These are phyloP conservation scores for Orbilia quercus DNA, from an alignment of 2,329 filamentous ascomycete species.

Conservation along the genomic window DNA sequence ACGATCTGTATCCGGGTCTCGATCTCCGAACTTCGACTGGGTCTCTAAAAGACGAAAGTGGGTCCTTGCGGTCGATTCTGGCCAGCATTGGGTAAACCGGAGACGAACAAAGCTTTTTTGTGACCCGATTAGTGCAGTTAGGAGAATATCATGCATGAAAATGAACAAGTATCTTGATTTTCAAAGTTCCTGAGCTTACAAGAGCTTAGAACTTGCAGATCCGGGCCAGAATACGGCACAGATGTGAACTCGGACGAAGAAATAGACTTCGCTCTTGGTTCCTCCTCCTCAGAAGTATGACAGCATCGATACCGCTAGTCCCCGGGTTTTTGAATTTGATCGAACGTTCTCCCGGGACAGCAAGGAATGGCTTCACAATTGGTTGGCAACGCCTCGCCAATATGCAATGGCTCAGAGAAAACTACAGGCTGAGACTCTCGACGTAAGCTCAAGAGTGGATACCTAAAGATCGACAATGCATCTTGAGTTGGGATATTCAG, in stretches of 20 bases:
- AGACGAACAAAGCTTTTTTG: constrained; percentile 1
- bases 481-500: constrained; percentile 1
- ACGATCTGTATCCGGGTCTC: constrained; percentile 6
- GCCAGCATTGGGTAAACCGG: background rate
- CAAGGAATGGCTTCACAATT: too few relatives aligned
- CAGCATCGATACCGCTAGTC: too few relatives aligned
- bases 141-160: constrained; percentile 4
- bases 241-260: background rate
- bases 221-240: background rate
- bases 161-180: constrained; percentile 17
- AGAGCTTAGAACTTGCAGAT: background rate
- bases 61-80: constrained; percentile 4
- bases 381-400: constrained; percentile 2
- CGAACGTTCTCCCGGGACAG: too few relatives aligned
- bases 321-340: too few relatives aligned
- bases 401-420: too few relatives aligned
- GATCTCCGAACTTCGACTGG: background rate
- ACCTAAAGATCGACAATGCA: constrained; percentile 18
- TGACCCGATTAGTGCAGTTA: background rate
- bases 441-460: background rate
- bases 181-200: background rate
- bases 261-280: too few relatives aligned
- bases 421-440: too few relatives aligned
- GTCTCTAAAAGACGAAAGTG: background rate
- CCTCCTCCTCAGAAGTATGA: too few relatives aligned